A percentile compares a stretch with the other conserved stretches of the same genome.
Evolutionary conservation across 1,139 yeast species (phyloP).

Genomic region (Geotrichum candidum): DNA sequence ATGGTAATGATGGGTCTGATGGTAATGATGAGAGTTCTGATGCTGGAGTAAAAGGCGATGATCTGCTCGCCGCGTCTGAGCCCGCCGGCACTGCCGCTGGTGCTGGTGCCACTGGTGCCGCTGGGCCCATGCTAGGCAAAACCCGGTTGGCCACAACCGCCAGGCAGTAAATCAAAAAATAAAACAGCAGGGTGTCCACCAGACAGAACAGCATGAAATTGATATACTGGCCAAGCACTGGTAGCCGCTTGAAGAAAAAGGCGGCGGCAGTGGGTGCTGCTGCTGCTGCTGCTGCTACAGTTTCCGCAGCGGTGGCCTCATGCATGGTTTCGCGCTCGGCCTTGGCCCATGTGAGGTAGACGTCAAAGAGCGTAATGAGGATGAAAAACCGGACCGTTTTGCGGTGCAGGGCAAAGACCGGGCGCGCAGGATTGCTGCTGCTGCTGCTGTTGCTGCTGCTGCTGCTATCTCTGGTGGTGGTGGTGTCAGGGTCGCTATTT

Average conservation of each 20-base stretch:
- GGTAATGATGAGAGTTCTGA: not conserved
- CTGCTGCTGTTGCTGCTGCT: not conserved
- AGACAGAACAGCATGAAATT: conserved; percentile 60
- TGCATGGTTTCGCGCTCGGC: conserved; percentile 48
- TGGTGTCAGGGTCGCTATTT: not conserved
- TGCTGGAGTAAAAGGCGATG: not conserved
- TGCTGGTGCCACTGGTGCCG: not conserved
- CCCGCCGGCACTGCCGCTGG: not conserved
- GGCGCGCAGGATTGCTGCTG: not conserved
- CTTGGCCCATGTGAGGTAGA: conserved; percentile 86
- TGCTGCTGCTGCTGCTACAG: not conserved
- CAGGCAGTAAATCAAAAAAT: conserved; percentile 44
- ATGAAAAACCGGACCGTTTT: conserved; percentile 47
- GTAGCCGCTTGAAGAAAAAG: conserved; percentile 34
- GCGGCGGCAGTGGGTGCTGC: conserved; percentile 2
- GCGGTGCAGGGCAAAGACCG: conserved; percentile 22
- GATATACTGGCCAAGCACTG: conserved; percentile 55
- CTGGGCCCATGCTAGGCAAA: not conserved
- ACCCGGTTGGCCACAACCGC: conserved; percentile 43
- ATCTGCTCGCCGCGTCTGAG: conserved; percentile 18
- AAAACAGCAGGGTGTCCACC: conserved; percentile 52
- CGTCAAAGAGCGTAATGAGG: conserved; percentile 75
- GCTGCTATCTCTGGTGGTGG: too few relatives aligned
- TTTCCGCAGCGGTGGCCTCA: conserved; percentile 4
- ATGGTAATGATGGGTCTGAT: not conserved